Conservation (phyloP, 257 asterid species). For the Oldenlandia corymbosa region DNA sequence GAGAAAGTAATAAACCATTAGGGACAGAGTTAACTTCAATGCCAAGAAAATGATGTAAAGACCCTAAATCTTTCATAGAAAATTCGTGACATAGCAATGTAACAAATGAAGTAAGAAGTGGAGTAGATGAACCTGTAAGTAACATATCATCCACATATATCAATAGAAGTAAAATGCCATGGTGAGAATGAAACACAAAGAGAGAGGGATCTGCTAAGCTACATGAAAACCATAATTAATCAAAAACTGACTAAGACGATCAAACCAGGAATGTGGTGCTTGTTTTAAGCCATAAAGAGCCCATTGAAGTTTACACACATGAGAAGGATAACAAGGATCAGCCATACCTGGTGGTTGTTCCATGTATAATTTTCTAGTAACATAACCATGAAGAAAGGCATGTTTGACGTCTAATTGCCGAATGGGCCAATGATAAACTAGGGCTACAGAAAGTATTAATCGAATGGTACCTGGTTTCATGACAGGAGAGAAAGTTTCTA, state of each 20-base stretch:
- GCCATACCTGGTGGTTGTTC: background rate
- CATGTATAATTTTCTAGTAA: background rate
- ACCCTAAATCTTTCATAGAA: conserved; percentile 2
- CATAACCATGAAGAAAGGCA: background rate
- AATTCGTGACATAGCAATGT: background rate
- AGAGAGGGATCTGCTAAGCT: background rate
- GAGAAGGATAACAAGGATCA: background rate
- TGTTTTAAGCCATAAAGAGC: conserved; percentile 1
- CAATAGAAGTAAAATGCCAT: background rate
- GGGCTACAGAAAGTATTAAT: background rate
- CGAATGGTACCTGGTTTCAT: background rate
- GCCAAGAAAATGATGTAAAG: conserved; percentile 8
- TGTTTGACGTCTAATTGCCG: background rate
- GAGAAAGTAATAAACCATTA: background rate
- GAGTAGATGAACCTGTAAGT: background rate
- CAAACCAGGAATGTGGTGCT: background rate
- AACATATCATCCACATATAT: conserved; percentile 6
- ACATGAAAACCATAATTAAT: conserved; percentile 3
- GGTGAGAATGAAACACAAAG: background rate
- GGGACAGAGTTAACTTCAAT: background rate
- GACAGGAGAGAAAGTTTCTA: background rate
- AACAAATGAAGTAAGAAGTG: background rate
- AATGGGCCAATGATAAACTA: background rate
- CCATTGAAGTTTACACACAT: background rate
- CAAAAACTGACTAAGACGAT: background rate